Base-by-base conservation (phyloP, 2,329 filamentous ascomycete species). In the Aspergillus fumigatiaffinis region DNA sequence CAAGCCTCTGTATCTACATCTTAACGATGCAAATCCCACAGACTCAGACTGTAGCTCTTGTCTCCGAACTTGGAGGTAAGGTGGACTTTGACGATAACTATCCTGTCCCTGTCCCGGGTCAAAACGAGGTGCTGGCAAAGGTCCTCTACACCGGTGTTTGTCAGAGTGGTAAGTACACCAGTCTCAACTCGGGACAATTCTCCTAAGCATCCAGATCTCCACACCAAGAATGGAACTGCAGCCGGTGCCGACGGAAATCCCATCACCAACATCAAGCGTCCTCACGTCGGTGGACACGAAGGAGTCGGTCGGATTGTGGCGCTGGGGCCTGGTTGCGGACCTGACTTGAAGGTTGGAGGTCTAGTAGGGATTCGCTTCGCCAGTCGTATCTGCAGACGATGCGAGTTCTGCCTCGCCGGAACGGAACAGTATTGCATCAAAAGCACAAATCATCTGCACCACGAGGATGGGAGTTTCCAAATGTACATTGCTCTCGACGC, bases 281-380 rank as follows among this genome's bases (percentile, higher is more conserved):
- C 77, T 0, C 76, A 79, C 53, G 68, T 79, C n/a, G 76, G 76
- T 17, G 76, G 77, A 5, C 77, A 79, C 60, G 76, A 80, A 69
- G 77, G 77, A 1, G 71, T 79, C 17, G 77, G 76, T 1, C 72
- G 72, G 0, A 74, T 79, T 46, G 64, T 79, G 17, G 65, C 69
- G 0, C 63, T 79, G 4, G 77, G 77, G 0, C 70, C 75, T 1
- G 71, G 70, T 28, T 67, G 68, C 38, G 64, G 63, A 9, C 64
- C 69, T 3, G 70, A 71, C 2, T 60, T 79, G 21, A 70, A 72
- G 28, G 32, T 78, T 4, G 76, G 76, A 17, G 68, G 60, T 0
- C 60, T 77, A 8, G 77, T 79, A 1, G 77, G 77, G 3, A 78
- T 79, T 51, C 69, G 76, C 1, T 80, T 78, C 60, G 61, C 69